Evolutionary conservation across 1,139 yeast species (phyloP), one percentile per base, ranked within the genome.

Genomic region (Candida labiduridarum): DNA sequence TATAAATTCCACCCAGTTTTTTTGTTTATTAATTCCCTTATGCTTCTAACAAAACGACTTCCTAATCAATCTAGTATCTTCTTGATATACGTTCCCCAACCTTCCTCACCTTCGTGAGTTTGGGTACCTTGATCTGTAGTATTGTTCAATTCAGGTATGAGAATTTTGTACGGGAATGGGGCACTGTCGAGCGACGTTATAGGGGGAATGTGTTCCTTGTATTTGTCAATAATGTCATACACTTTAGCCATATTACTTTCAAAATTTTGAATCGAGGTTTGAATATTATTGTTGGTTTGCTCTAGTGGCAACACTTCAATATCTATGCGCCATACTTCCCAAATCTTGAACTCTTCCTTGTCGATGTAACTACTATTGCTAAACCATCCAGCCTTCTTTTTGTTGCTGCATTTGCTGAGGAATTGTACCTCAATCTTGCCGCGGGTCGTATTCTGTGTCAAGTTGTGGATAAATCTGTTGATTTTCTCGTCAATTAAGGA

Each of bases 201-300:
- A 0, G 89, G 88, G 1, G 96, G 96, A 3, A 88, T 83, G 57
- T 86, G 91, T 47, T 75, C 80, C 59, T 82, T 85, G 59, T 84
- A 76, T 4, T 64, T 59, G 59, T 86, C 88, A 14, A 76, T 82
- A 22, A 71, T 66, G 22, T 76, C 77, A 41, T 83, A 69, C 15
- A 88, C 79, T 49, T 73, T 68, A 49, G 71, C 58, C 47, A 88
- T 52, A 41, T 72, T 73, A 15, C 64, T 61, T 55, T 76, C 79
- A 54, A 84, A 77, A 51, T 74, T 73, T 18, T 61, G 59, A 4
- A 68, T 59, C 0, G 79, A 72, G 16, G 58, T 33, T 36, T 60
- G 57, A n/a, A 68, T 56, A 45, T 57, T 59, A 6, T 18, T n/a
- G 10, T 27, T 29, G 3, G 36, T 15, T 35, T 52, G 51, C n/a